Conservation (phyloP, 352 stramenopile genomes). For the Thraustochytrium striatum region DNA sequence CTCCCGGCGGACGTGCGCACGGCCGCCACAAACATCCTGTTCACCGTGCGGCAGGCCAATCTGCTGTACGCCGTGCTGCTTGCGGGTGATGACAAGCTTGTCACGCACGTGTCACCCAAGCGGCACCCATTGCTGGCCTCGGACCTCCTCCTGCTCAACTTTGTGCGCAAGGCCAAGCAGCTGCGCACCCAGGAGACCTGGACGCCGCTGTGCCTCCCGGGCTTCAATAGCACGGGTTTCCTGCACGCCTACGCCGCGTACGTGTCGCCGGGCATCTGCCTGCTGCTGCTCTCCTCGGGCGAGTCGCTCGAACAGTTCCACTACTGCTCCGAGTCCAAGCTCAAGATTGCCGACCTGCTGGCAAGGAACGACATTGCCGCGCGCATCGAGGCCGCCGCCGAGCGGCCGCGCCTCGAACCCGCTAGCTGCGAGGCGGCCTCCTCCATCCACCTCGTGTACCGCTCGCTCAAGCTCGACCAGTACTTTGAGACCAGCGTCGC, state of each 20-base stretch:
- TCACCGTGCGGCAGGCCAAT: constrained; percentile 28
- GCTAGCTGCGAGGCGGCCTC: constrained; percentile 19
- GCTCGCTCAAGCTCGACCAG: constrained; percentile 33
- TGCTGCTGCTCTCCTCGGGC: constrained; percentile 52
- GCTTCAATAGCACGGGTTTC: constrained; percentile 54
- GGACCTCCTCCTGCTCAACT: constrained; percentile 55
- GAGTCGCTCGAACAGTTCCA: constrained; percentile 55
- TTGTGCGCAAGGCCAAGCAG: constrained; percentile 52
- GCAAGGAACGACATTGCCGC: background rate
- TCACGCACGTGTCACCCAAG: constrained; percentile 51
- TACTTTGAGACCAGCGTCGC: constrained; percentile 38
- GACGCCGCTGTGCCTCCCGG: constrained; percentile 55
- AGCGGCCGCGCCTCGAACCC: background rate
- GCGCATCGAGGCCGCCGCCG: background rate
- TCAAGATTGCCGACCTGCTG: background rate
- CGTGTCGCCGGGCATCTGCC: constrained; percentile 34
- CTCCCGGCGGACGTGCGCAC: constrained; percentile 48
- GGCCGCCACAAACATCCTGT: constrained; percentile 28
- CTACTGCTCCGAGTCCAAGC: constrained; percentile 36
- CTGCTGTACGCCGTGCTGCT: constrained; percentile 53
- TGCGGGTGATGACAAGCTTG: constrained; percentile 51
- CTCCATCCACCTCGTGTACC: constrained; percentile 33
- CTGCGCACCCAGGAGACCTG: constrained; percentile 54
- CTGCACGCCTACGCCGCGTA: constrained; percentile 57
- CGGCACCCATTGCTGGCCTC: constrained; percentile 49